Percentiles rank a stretch among this genome's conserved stretches.
phyloP scores from a whole-genome alignment of 306 rosid species.

The Canavalia gladiata region DNA sequence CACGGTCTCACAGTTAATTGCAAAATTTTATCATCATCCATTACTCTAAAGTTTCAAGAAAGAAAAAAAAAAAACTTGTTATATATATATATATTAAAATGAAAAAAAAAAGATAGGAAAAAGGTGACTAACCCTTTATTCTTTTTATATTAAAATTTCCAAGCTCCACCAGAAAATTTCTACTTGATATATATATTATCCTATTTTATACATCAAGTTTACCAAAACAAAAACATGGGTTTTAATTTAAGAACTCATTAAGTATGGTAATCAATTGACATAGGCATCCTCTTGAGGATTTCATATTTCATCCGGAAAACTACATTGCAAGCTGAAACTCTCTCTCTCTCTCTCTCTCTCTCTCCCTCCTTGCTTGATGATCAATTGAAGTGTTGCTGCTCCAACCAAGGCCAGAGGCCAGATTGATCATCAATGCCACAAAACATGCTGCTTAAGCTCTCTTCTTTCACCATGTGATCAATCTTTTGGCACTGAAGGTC shows the following conservation, averaged over 20 bases:
- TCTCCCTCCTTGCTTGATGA: neutral
- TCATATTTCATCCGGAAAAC: constrained; percentile 27
- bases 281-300: constrained; percentile 35
- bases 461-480: constrained; percentile 79
- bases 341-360: neutral
- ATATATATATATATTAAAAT: neutral
- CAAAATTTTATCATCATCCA: constrained; percentile 28
- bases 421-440: constrained; percentile 87
- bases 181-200: constrained; percentile 49
- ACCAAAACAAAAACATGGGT: constrained; percentile 66
- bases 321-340: constrained; percentile 27
- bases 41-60: constrained; percentile 33
- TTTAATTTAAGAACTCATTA: constrained; percentile 49
- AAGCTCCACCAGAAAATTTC: constrained; percentile 56
- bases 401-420: constrained; percentile 96
- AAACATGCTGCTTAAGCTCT: constrained; percentile 84
- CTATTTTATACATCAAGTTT: constrained; percentile 62
- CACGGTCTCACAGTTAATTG: constrained; percentile 36
- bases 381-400: constrained; percentile 85
- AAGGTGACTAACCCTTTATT: constrained; percentile 56
- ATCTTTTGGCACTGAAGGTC: constrained; percentile 72
- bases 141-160: constrained; percentile 45
- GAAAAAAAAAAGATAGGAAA: neutral
- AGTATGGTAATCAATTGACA: constrained; percentile 46
- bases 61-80: neutral